Conservation (phyloP, 2,329 filamentous ascomycete genomes). For the Cephalotrichum gorgonifer region DNA sequence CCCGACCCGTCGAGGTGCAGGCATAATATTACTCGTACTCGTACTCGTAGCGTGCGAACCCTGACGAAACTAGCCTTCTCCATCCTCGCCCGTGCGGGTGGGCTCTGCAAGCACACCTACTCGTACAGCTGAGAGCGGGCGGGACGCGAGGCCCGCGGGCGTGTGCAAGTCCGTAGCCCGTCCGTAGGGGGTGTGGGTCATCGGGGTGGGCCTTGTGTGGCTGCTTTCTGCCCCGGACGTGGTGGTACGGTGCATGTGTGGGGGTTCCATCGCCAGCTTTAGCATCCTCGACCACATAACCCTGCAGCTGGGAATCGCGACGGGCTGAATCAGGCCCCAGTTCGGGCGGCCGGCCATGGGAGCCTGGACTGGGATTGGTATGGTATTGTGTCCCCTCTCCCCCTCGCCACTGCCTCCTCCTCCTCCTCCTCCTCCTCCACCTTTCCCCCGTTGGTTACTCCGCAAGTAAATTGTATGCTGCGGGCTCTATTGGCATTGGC, state of each 20-base stretch:
- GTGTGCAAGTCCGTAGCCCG: background rate
- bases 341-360: background rate
- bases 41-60: too few relatives aligned
- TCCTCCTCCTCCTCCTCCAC: too few relatives aligned
- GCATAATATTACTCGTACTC: too few relatives aligned
- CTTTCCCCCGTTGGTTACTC: background rate
- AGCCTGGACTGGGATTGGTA: background rate
- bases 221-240: background rate
- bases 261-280: background rate
- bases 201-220: background rate
- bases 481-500: background rate
- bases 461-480: background rate
- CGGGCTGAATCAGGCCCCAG: background rate
- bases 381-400: too few relatives aligned
- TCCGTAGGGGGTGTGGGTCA: background rate
- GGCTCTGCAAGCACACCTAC: too few relatives aligned
- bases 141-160: background rate
- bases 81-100: too few relatives aligned
- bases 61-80: background rate
- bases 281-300: background rate
- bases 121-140: background rate
- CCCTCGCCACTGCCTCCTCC: too few relatives aligned
- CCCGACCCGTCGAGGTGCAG: constrained; percentile 3
- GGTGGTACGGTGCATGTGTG: background rate
- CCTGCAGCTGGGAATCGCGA: background rate